Evolutionary conservation across 495 filamentous ascomycete genomes (phyloP), one percentile per base, ranked within the genome.

Genomic region (Achaetomiella virescens): DNA sequence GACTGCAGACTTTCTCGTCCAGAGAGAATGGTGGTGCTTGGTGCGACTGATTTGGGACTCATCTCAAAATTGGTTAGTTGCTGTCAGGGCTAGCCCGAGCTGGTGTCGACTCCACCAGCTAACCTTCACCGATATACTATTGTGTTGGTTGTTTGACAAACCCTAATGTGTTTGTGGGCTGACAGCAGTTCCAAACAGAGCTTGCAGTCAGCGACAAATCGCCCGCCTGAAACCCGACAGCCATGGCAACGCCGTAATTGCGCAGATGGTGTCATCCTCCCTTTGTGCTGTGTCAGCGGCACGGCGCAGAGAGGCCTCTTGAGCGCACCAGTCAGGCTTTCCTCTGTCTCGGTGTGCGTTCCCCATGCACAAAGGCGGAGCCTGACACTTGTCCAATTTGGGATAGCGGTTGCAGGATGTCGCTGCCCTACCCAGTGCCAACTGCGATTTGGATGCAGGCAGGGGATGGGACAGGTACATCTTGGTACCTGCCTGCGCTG

Each of bases 91-190:
- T 24, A 15, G n/a, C 21, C 24, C 46, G 5, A 25, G 10, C 38
- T 4, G 36, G 36, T 10, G 5, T 3, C n/a, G 17, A n/a, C 25
- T 18, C 22, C 17, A 10, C 4, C 8, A 40, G 20, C 48, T n/a
- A 14, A 31, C 17, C 21, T 18, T 38, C 36, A 31, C 35, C 35
- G 47, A 41, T 4, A 9, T 10, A n/a, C 27, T 9, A 31, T 54
- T 12, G 35, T n/a, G 7, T 35, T 45, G 25, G 17, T 27, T 44
- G 36, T 31, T 2, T 54, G 15, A 5, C 18, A 55, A 55, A 27
- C 53, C 53, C 45, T 48, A 55, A 41, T 31, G 41, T 55, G 41
- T 55, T 55, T 55, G 36, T 55, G 52, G 36, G 44, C 20, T 29
- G 40, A 29, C 18, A 38, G 22, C 2, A 29, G 27, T 41, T 5